Conservation (phyloP, 1,139 yeast species). For the Blastobotrys illinoisensis region DNA sequence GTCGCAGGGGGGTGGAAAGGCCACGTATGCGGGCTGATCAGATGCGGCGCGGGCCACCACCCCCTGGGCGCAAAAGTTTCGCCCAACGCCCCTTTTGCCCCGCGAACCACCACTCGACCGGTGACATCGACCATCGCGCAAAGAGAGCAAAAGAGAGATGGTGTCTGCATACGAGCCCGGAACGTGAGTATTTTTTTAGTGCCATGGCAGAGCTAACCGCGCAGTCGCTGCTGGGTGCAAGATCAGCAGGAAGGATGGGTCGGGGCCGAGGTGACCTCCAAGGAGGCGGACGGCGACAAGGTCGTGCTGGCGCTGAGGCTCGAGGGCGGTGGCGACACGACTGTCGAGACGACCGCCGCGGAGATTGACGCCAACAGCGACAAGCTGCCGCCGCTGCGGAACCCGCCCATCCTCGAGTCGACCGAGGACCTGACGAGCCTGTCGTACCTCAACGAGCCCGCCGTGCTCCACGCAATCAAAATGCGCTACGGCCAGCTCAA, state of each 20-base stretch:
- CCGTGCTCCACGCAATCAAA: conserved; percentile 88
- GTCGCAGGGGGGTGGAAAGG: not conserved
- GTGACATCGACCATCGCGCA: not conserved
- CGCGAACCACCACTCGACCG: not conserved
- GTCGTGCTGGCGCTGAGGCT: conserved; percentile 54
- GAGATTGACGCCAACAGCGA: conserved; percentile 43
- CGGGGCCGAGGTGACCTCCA: conserved; percentile 69
- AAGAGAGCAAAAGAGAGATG: conserved; percentile 19
- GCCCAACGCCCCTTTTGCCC: not conserved
- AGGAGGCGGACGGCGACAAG: conserved; percentile 47
- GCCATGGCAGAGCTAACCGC: not conserved
- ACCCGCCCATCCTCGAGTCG: conserved; percentile 89
- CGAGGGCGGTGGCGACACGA: conserved; percentile 46
- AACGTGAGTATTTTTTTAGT: conserved; percentile 23
- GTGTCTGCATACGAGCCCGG: conserved; percentile 30
- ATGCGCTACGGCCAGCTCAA: conserved; percentile 83
- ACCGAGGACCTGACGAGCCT: conserved; percentile 91
- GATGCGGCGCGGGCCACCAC: not conserved
- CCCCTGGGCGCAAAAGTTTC: not conserved
- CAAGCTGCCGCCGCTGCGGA: conserved; percentile 67
- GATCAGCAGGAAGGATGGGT: conserved; percentile 87
- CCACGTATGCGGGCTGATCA: not conserved
- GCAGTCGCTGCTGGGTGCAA: conserved; percentile 87
- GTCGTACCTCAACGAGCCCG: conserved; percentile 89
- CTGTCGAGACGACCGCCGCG: conserved; percentile 31